Evolutionary conservation across 2,329 filamentous ascomycete species (phyloP), one percentile per base, ranked within the genome.

Genomic region (Apiospora malaysiana): DNA sequence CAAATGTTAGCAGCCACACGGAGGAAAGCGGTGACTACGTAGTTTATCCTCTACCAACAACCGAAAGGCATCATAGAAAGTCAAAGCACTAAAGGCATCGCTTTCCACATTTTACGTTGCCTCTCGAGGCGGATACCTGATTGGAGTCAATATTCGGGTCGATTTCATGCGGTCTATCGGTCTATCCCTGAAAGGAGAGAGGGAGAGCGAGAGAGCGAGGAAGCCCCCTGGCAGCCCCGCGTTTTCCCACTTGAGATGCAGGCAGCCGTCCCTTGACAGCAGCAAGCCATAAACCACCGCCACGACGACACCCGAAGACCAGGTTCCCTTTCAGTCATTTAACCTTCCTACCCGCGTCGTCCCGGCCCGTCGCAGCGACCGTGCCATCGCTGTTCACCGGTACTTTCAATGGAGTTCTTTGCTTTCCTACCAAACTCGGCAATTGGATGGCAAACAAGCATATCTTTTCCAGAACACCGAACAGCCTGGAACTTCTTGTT

Each of bases 261-360:
- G 32, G 56, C 56, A n/a, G 56, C 56, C 56, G 56, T 12, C 27
- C 27, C 18, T 40, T 37, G 56, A 63, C 32, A 63, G 56, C 27
- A 45, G 42, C 10, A 32, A 32, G 32, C 56, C 56, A 63, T 63
- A 40, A 40, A 4, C 32, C 32, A 63, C 56, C 56, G 56, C 56
- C 56, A 63, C 32, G 56, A 63, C 27, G 32, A 63, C 56, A 63
- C 56, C 56, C 56, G 32, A 63, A 63, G 56, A 63, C 56, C 56
- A 63, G 56, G 56, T 63, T 63, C 56, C 56, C 21, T 14, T 40
- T 40, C 56, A 40, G 56, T 23, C 21, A 63, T 40, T 63, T 63
- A 40, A 63, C 56, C 56, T 63, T 63, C n/a, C 21, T 40, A 40
- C 56, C 32, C 56, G 56, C 56, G 56, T 63, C 56, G 56, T 32